Conservation (phyloP, 2,329 filamentous ascomycete genomes). For the Dactylella cylindrospora region DNA sequence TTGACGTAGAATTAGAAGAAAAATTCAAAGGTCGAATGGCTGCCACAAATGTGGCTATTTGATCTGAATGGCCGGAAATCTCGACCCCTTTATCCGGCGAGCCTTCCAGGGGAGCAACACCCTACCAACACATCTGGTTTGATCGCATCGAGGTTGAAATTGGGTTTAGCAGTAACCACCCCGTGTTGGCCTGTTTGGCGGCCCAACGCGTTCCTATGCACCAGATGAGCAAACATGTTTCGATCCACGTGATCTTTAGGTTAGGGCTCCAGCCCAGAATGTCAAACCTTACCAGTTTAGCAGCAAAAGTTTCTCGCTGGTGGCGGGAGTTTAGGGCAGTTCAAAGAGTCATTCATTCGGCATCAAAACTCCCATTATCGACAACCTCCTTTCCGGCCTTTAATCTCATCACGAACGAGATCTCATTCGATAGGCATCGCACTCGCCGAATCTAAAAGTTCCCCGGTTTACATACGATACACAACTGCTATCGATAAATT, state of each 20-base stretch:
- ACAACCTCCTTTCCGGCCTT: conserved; percentile 2
- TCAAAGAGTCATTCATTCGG: conserved; percentile 27
- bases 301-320: conserved; percentile 18
- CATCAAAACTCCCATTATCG: conserved; percentile 11
- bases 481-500: background rate
- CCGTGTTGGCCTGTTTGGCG: conserved; percentile 10
- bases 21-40: too few relatives aligned
- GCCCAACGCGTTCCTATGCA: conserved; percentile 8
- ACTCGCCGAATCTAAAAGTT: conserved; percentile 1
- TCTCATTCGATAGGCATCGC: background rate
- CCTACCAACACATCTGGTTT: conserved; percentile 12
- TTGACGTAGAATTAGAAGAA: too few relatives aligned
- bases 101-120: conserved; percentile 16
- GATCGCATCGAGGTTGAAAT: too few relatives aligned
- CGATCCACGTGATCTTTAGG: background rate
- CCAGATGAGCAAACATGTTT: background rate
- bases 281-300: conserved; percentile 32
- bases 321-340: conserved; percentile 29
- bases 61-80: conserved; percentile 43
- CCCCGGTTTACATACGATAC: conserved; percentile 11
- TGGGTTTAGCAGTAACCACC: too few relatives aligned
- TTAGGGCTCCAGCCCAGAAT: conserved; percentile 39
- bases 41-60: too few relatives aligned
- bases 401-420: conserved; percentile 8
- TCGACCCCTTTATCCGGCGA: conserved; percentile 31